These are phyloP conservation scores for Eleusine coracana DNA, from an alignment of 176 grass and related monocot genomes.

Conservation along the genomic window DNA sequence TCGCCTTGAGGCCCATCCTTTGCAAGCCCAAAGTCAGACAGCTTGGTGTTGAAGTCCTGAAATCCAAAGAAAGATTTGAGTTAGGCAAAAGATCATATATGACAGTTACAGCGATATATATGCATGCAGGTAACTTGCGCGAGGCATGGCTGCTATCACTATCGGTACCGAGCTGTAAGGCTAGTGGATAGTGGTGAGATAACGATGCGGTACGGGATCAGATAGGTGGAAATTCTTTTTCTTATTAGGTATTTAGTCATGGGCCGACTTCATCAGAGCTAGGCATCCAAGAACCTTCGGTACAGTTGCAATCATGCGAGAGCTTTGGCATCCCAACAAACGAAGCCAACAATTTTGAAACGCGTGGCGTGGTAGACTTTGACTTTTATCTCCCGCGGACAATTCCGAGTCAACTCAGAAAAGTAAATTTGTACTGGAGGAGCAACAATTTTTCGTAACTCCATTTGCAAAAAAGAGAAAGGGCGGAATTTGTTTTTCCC, in stretches of 20 bases:
- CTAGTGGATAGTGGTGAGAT: background rate
- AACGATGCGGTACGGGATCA: background rate
- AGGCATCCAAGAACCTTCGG: slow-evolving; percentile 47
- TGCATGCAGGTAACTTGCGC: background rate
- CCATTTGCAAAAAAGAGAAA: background rate
- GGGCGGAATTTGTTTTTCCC: background rate
- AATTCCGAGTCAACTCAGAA: background rate
- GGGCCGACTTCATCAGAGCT: background rate
- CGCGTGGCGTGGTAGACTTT: slow-evolving; percentile 12
- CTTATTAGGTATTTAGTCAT: background rate
- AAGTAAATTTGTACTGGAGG: background rate
- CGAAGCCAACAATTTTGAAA: slow-evolving; percentile 8
- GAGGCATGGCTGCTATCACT: background rate
- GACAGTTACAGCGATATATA: background rate
- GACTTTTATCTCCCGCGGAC: background rate
- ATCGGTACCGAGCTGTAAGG: slow-evolving; percentile 3
- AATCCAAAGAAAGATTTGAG: slow-evolving; percentile 6
- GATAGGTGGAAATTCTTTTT: background rate
- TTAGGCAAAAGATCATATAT: slow-evolving; percentile 9
- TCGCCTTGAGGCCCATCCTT: slow-evolving; percentile 85
- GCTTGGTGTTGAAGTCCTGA: slow-evolving; percentile 71
- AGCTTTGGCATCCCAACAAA: slow-evolving; percentile 9
- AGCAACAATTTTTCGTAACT: background rate
- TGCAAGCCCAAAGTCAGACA: slow-evolving; percentile 89
- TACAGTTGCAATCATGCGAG: slow-evolving; percentile 4